Base-by-base conservation (phyloP, 164 flowering plant species). In the Stephania cephalantha region DNA sequence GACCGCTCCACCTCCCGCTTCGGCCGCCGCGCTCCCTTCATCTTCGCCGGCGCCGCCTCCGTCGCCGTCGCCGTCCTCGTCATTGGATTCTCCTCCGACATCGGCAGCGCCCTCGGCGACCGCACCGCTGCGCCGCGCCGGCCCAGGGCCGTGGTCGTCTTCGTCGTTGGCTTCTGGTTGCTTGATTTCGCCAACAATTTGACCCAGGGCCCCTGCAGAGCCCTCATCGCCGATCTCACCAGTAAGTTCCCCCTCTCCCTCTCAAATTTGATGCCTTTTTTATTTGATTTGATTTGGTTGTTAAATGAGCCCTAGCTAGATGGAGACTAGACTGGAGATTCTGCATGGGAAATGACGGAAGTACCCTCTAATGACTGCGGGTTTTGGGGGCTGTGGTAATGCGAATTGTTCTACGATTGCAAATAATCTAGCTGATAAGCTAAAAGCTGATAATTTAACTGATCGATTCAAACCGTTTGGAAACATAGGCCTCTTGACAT, bases 131-230 rank as follows among this genome's bases (percentile, higher is more conserved):
- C 46, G 20, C 82, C 86, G 81, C 89, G 90, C 6, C 75, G 91
- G 81, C 89, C 91, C 6, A 75, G 91, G 11, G 95, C 99, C 1
- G 76, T 95, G 1, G 88, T 55, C 1, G 88, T 78, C 2, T 95
- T 90, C 75, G 92, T 95, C 6, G 1, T 93, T 35, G 99, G 99
- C 73, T 95, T 95, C 82, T 95, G 99, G 99, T 74, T 95, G 35
- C 90, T 95, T 52, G 99, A 95, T 79, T 88, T 91, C 31, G 98
- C 99, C 11, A 95, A 95, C 77, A 95, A 95, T 78, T 78, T 84
- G 85, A 91, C 92, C 70, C 98, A 95, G 78, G 98, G 97, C 35
- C 99, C 99, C 53, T 95, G 99, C 71, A 81, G 99, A 78, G 99
- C 99, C 76, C 85, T 95, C 30, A 97, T 95, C 58, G 97, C 90